Base-by-base conservation (phyloP, 176 grass and related monocot genomes). In the Cocos nucifera region DNA sequence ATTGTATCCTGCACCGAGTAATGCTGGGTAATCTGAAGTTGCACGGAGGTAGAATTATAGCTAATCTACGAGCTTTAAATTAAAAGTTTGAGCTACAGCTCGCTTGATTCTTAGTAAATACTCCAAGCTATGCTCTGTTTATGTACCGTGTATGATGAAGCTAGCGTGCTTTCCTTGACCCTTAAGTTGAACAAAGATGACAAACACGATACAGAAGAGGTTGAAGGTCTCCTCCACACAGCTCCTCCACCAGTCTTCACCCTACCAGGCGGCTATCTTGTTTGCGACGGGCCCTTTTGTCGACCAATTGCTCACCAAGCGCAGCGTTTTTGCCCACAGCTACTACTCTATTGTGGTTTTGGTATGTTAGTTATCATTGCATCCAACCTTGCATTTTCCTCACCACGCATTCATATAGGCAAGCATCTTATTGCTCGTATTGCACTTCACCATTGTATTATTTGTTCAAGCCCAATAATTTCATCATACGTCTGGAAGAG, bases 121-220 rank as follows among this genome's bases (percentile, higher is more conserved):
- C 35, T 44, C 35, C 35, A 44, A 12, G 9, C 1, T 12, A 44
- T 6, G 1, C 35, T 44, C 35, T 14, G 1, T 44, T 39, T 44
- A 44, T 14, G 35, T 44, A 27, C 26, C 4, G 26, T 4, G 3
- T 27, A 27, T 60, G 61, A 15, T 17, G 8, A 21, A 12, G 6
- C 24, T 6, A 68, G 9, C 48, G 71, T 29, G 19, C 35, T 87
- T 20, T 77, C 87, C 88, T 98, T 98, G 69, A 93, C 84, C 62
- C 29, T 55, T 58, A 57, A 17, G 61, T 83, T 69, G 16, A 72
- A 57, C 58, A 22, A 80, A 98, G 94, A 79, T 98, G 63, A 98
- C 94, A 61, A 98, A 93, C 65, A 98, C 94, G 28, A 98, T 98
- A 86, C 94, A 98, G 69, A 98, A 92, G 82, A 98, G 54, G 73